A percentile compares a stretch with the other conserved stretches of the same genome.
Evolutionary conservation across 352 stramenopile species (phyloP).

Genomic region (Globisporangium paroecandrum): DNA sequence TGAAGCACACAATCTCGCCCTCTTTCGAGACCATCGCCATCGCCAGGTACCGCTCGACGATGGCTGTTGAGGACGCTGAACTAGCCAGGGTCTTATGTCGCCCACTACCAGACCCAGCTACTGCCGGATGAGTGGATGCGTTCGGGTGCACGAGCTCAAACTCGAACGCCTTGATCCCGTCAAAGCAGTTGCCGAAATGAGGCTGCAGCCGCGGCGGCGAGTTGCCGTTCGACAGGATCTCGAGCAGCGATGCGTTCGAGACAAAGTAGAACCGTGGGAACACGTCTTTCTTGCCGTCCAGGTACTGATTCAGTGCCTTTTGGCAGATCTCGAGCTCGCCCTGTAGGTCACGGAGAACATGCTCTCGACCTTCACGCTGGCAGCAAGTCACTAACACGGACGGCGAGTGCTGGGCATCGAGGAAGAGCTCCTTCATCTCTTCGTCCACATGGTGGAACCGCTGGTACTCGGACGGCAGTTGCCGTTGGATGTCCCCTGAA

Average conservation of each 20-base stretch:
- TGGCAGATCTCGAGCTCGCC: conserved; percentile 93
- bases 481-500: conserved; percentile 88
- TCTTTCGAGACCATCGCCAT: conserved; percentile 96
- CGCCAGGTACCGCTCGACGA: conserved; percentile 62
- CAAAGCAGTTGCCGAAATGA: conserved; percentile 90
- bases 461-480: conserved; percentile 90
- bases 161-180: conserved; percentile 83
- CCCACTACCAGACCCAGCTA: neutral
- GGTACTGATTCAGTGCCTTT: conserved; percentile 94
- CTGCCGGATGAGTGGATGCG: neutral
- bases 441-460: conserved; percentile 86
- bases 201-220: conserved; percentile 79
- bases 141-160: conserved; percentile 44
- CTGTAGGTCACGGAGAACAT: conserved; percentile 78
- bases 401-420: conserved; percentile 58
- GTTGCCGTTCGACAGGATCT: conserved; percentile 95
- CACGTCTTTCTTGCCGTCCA: conserved; percentile 96
- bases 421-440: conserved; percentile 79
- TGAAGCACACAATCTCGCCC: conserved; percentile 87
- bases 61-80: conserved; percentile 14
- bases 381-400: conserved; percentile 72
- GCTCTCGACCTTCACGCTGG: conserved; percentile 75
- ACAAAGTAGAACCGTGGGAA: conserved; percentile 98
- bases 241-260: conserved; percentile 91
- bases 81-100: conserved; percentile 1